A percentile compares a stretch with the other conserved stretches of the same genome.
Conservation (phyloP, 345 rosid species). For the Isatis tinctoria region DNA sequence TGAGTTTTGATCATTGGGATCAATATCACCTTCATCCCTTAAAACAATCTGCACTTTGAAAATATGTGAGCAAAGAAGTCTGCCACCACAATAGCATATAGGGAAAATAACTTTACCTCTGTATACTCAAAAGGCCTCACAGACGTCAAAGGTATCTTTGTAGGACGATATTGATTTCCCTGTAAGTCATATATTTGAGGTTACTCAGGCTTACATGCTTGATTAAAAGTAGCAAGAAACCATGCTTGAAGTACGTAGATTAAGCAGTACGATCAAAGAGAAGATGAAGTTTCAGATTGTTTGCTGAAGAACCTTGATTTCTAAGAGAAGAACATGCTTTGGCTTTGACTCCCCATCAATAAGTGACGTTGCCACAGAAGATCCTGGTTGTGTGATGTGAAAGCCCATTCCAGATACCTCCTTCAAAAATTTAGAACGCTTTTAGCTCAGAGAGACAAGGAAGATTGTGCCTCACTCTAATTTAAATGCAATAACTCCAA, state of each 20-base stretch:
- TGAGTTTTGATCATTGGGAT: constrained; percentile 92
- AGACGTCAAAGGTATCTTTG: constrained; percentile 91
- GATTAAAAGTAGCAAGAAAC: background rate
- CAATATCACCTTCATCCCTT: constrained; percentile 81
- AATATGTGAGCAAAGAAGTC: constrained; percentile 25
- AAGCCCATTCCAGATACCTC: constrained; percentile 99
- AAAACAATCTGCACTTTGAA: constrained; percentile 61
- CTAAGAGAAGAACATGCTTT: constrained; percentile 94
- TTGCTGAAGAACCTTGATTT: constrained; percentile 68
- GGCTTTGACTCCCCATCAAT: constrained; percentile 99
- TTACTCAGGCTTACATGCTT: constrained; percentile 11
- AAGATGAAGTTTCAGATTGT: constrained; percentile 13
- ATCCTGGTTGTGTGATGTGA: constrained; percentile 98
- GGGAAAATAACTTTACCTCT: constrained; percentile 47
- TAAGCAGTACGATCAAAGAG: constrained; percentile 11
- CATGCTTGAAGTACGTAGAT: background rate
- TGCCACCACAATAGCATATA: constrained; percentile 7
- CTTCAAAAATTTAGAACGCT: constrained; percentile 47
- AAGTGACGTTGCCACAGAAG: constrained; percentile 96
- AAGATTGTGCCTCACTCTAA: background rate
- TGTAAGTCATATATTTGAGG: constrained; percentile 24
- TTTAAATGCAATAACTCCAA: background rate
- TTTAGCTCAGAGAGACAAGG: constrained; percentile 31
- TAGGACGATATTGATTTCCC: constrained; percentile 98
- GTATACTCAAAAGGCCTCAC: constrained; percentile 92